A percentile compares a stretch with the other conserved stretches of the same genome.
phyloP scores from a whole-genome alignment of 2,329 filamentous ascomycete species.

The Calonectria leucothoes region DNA sequence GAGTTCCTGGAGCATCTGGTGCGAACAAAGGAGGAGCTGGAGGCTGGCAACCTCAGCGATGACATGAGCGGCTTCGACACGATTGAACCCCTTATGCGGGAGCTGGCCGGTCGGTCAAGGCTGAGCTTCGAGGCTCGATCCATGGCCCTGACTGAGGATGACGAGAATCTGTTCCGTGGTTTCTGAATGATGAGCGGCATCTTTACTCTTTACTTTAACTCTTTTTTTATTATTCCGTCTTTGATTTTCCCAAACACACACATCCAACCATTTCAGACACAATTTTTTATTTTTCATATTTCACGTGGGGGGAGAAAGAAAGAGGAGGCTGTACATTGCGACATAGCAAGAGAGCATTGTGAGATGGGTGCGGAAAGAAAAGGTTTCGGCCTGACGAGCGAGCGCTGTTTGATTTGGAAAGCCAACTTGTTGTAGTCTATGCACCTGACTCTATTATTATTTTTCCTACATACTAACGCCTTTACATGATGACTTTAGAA shows the following conservation, averaged over 20 bases:
- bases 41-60: constrained; percentile 40
- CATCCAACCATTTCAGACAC: neutral
- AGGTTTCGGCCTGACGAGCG: constrained; percentile 16
- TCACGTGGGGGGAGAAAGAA: neutral
- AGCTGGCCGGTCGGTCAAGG: constrained; percentile 50
- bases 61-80: constrained; percentile 51
- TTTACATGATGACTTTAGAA: constrained; percentile 31
- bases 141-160: constrained; percentile 36
- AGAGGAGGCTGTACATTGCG: neutral
- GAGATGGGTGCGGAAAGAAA: constrained; percentile 1
- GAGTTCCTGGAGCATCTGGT: constrained; percentile 46
- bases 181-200: constrained; percentile 24
- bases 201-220: too few relatives aligned
- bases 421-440: constrained; percentile 28
- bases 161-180: constrained; percentile 29
- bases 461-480: constrained; percentile 29
- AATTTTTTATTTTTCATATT: neutral
- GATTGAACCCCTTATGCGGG: constrained; percentile 59
- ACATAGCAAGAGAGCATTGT: constrained; percentile 1
- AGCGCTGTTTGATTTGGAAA: constrained; percentile 27
- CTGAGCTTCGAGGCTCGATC: constrained; percentile 41
- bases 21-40: constrained; percentile 38
- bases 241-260: neutral
- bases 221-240: neutral
- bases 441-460: constrained; percentile 28